Evolutionary conservation across 1,284 basidiomycete species (phyloP).

Genomic region (Papiliotrema nemorosa): DNA sequence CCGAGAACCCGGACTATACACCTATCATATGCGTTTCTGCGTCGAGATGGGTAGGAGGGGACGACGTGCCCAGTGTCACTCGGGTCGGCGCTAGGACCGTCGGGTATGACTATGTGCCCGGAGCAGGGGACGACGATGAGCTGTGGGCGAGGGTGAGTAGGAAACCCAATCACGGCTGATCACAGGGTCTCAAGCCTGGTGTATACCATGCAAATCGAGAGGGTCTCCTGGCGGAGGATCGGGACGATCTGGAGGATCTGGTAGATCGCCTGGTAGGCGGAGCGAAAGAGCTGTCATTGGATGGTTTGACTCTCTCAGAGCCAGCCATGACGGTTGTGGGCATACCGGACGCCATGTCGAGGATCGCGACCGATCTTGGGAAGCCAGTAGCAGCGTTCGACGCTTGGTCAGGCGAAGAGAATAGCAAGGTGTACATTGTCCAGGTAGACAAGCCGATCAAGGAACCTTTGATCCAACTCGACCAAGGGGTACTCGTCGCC

Average conservation of each 20-base stretch:
- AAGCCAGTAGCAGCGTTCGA: constrained; percentile 3
- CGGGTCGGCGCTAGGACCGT: constrained; percentile 27
- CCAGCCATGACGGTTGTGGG: constrained; percentile 4
- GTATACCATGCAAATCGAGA: constrained; percentile 36
- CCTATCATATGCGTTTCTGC: constrained; percentile 49
- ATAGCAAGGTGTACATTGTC: constrained; percentile 14
- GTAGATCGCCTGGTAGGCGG: constrained; percentile 27
- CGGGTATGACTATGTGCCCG: constrained; percentile 49
- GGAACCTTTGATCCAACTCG: background rate
- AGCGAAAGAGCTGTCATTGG: background rate
- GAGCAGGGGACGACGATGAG: constrained; percentile 51
- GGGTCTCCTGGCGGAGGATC: constrained; percentile 23
- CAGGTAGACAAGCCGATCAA: constrained; percentile 21
- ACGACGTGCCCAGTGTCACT: constrained; percentile 34
- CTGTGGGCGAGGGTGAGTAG: constrained; percentile 45
- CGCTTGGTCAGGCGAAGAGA: background rate
- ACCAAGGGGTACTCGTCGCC: background rate
- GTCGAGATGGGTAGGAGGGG: constrained; percentile 39
- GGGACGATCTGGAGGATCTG: constrained; percentile 35
- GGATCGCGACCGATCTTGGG: constrained; percentile 31
- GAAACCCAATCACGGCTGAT: constrained; percentile 1
- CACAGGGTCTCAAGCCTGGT: constrained; percentile 38
- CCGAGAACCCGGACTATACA: constrained; percentile 25
- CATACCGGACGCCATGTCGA: constrained; percentile 11
- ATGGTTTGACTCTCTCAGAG: background rate